Base-by-base conservation (phyloP, 129 eudicot species). In the Arctium lappa region DNA sequence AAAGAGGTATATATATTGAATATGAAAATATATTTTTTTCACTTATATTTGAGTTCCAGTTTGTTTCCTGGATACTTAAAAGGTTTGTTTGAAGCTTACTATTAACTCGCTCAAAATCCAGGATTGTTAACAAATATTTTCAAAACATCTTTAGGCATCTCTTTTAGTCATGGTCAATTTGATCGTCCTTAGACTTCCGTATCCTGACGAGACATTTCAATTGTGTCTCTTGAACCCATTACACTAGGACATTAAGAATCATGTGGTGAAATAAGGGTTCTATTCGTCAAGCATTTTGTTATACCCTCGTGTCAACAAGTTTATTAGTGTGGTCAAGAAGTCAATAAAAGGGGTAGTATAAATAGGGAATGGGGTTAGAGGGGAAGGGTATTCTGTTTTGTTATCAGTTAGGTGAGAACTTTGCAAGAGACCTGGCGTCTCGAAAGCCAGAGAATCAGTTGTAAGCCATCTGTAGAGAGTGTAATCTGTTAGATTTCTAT, bases 1-100 rank as follows among this genome's bases (percentile, higher is more conserved):
- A 96, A 96, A 89, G 98, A 91, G 98, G 99, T 93, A 86, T 78
- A 44, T 27, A 63, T 60, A 73, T 39, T 42, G 34, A 62, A 73
- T 77, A 37, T 11, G 62, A n/a, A 37, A 83, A 34, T 1, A 70
- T 22, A 50, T 6, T 12, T 39, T 53, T 34, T 27, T 18, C 66
- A 5, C 0, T 9, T 75, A 39, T 48, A 38, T 37, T 37, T 66
- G 69, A 12, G 50, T 66, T 18, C 66, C 56, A 63, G 5, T 27
- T 73, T 73, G 63, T 73, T 72, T 72, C n/a, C 30, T 72, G 7
- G 72, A 46, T 69, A 71, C 68, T 46, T 76, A 53, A 32, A 40
- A 72, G 27, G 22, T 29, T 73, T 40, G 63, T 60, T 72, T 62
- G 68, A 62, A 37, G 63, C 9, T 7, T 50, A 16, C 18, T 44